Evolutionary conservation across 1,284 basidiomycete genomes (phyloP), one percentile per base, ranked within the genome.

Genomic region (Meripilus lineatus): DNA sequence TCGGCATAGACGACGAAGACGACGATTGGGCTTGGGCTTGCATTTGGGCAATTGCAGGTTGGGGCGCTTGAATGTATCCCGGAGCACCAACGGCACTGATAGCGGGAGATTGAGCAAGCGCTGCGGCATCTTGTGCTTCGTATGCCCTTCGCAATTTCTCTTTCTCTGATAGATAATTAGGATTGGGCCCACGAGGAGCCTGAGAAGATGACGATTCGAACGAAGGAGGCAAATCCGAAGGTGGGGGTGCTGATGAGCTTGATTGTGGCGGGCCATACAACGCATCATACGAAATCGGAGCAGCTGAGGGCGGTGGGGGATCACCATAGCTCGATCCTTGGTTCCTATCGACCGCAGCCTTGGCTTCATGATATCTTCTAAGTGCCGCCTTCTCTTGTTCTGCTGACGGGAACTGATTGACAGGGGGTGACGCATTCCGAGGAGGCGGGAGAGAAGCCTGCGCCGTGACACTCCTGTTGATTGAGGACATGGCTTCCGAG

Each of bases 351-450:
- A 88, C 87, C 3, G 86, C 85, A 37, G 67, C 68, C 56, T 77
- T 84, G 0, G 86, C 87, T 40, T 84, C 74, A 32, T 83, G 71
- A 55, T 86, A 89, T 41, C 79, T 71, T 50, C 62, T 68, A 46
- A 88, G 58, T 25, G 80, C 80, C 4, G 76, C 81, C 56, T 89
- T 89, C 63, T 79, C 77, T 48, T 75, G 69, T 68, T 69, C 69
- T 0, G 71, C 69, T 18, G 72, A 64, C 2, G 61, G 64, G 46
- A 56, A 56, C 15, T 44, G 46, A 13, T 38, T 42, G 24, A 40
- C 42, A 15, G 39, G 38, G 17, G 44, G 32, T 35, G 43, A 37
- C 5, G 33, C 15, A 8, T 46, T 34, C n/a, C n/a, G n/a, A 8
- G 30, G 37, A 15, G 23, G 20, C 20, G 43, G 37, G 14, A 20